Percentiles rank a stretch among this genome's conserved stretches.
phyloP scores from a whole-genome alignment of 176 grass and related monocot genomes.

The Oryza longistaminata region DNA sequence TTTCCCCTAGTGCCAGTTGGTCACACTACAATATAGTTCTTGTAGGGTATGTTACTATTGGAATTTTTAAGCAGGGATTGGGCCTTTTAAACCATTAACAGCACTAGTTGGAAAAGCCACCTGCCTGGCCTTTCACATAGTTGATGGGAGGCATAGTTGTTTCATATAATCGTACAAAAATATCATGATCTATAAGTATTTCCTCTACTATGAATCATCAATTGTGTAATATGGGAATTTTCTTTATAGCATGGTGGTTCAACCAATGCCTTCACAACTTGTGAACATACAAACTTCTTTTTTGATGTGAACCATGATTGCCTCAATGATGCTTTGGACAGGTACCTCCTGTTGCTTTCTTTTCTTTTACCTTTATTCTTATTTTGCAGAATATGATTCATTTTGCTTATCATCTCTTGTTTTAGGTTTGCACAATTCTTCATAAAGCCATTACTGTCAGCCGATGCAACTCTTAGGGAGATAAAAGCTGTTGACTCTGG shows the following conservation, averaged over 20 bases:
- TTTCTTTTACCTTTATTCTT: constrained; percentile 24
- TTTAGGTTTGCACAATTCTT: constrained; percentile 97
- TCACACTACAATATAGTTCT: background rate
- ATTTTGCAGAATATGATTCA: constrained; percentile 33
- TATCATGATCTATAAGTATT: constrained; percentile 24
- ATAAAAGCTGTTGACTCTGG: constrained; percentile 99
- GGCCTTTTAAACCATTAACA: constrained; percentile 1
- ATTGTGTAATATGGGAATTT: constrained; percentile 31
- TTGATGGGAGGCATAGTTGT: background rate
- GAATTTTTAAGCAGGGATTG: background rate
- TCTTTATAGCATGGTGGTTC: constrained; percentile 93
- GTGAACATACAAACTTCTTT: constrained; percentile 79
- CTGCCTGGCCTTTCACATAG: background rate
- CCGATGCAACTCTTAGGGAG: constrained; percentile 90
- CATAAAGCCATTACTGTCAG: constrained; percentile 92
- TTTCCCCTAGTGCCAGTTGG: background rate
- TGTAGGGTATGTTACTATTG: no score
- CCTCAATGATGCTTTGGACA: constrained; percentile 87
- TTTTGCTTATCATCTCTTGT: constrained; percentile 18
- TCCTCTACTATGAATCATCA: constrained; percentile 27
- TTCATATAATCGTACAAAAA: constrained; percentile 11
- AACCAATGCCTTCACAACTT: constrained; percentile 84
- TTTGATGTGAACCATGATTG: constrained; percentile 91
- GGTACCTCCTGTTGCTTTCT: constrained; percentile 44
- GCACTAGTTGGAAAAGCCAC: constrained; percentile 20